Conservation (phyloP, 1,284 basidiomycete genomes). For the Lignosus rhinocerotis region DNA sequence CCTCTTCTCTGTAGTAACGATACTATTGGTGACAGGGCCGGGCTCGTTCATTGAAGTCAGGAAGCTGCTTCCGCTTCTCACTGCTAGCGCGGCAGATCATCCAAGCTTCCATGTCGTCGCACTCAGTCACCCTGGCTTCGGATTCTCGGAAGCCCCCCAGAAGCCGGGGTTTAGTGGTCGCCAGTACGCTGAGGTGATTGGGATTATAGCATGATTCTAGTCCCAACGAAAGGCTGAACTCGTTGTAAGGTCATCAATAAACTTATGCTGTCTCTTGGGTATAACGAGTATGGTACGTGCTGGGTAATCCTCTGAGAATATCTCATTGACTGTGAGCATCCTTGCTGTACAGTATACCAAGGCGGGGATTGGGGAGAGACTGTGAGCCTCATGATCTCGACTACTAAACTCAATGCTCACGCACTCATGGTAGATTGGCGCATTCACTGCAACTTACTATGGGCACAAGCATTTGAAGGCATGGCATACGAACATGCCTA, state of each 20-base stretch:
- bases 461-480: conserved; percentile 36
- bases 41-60: conserved; percentile 45
- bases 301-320: background rate
- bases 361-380: conserved; percentile 46
- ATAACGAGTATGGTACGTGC: conserved; percentile 45
- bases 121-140: conserved; percentile 43
- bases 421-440: conserved; percentile 7
- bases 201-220: too few relatives aligned
- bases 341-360: conserved; percentile 36
- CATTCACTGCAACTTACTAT: conserved; percentile 31
- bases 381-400: conserved; percentile 27
- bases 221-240: too few relatives aligned
- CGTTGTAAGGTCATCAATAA: conserved; percentile 38
- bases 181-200: conserved; percentile 18
- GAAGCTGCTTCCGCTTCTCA: conserved; percentile 35
- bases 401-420: background rate
- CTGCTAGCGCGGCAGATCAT: conserved; percentile 23
- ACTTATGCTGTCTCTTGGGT: conserved; percentile 46
- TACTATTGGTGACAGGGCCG: conserved; percentile 35
- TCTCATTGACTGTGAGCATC: background rate
- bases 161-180: conserved; percentile 35
- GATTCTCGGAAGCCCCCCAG: conserved; percentile 36
- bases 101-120: conserved; percentile 49
- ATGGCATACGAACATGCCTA: conserved; percentile 31
- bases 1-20: background rate